A percentile compares a stretch with the other conserved stretches of the same genome.
phyloP scores from a whole-genome alignment of 2,329 filamentous ascomycete species.

The Botrytis aclada region DNA sequence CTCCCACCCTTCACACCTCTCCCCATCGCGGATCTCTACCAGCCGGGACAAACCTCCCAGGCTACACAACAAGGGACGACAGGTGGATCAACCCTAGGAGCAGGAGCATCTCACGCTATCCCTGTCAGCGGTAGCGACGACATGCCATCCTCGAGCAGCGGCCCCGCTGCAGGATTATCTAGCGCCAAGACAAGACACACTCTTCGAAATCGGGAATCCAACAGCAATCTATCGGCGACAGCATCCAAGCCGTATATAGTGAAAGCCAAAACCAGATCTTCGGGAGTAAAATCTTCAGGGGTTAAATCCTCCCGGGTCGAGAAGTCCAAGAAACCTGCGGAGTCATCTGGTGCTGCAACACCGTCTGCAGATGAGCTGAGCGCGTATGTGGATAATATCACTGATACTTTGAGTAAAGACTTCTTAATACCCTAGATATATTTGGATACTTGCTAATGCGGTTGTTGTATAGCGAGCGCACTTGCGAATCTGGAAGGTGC shows the following conservation, averaged over 20 bases:
- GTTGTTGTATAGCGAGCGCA: not conserved
- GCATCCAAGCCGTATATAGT: not conserved
- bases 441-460: not conserved
- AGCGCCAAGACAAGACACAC: rapidly evolving
- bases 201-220: not conserved
- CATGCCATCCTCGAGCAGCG: not conserved
- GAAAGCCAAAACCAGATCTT: not conserved
- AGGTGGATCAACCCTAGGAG: not conserved
- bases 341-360: not conserved
- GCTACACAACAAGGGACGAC: not conserved
- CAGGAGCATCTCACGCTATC: not conserved
- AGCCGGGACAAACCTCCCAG: not conserved
- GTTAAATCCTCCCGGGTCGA: not conserved
- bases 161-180: not conserved
- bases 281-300: too few species aligned
- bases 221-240: not conserved
- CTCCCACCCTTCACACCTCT: not conserved
- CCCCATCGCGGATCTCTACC: not conserved
- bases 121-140: too few species aligned
- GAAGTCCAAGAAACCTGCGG: not conserved
- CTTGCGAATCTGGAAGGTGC: not conserved
- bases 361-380: not conserved
- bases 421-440: not conserved
- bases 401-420: not conserved
- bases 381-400: not conserved